Conservation (phyloP, 139 green algal species). For the Closterium sp. region DNA sequence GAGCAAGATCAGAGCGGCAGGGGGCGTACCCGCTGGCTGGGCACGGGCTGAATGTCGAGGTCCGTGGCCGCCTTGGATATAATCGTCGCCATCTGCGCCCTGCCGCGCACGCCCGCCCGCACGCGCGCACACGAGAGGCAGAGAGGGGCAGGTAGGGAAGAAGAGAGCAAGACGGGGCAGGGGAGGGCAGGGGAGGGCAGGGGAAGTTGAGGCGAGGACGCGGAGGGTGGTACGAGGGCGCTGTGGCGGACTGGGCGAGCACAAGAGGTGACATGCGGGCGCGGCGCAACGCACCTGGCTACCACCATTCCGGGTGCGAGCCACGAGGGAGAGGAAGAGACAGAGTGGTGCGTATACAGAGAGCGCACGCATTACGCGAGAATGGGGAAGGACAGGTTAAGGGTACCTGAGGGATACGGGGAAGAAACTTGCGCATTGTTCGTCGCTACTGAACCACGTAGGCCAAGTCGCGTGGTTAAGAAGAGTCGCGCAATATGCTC, state of each 20-base stretch:
- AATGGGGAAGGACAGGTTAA: not conserved
- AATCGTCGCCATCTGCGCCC: constrained; percentile 95
- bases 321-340: not conserved
- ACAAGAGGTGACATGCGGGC: no score
- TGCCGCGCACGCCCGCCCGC: not conserved
- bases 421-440: not conserved
- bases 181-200: not conserved
- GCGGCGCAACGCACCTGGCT: no score
- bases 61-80: constrained; percentile 89
- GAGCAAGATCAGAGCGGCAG: not conserved
- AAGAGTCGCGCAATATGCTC: not conserved
- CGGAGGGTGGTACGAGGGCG: not conserved
- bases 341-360: not conserved
- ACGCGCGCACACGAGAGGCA: not conserved
- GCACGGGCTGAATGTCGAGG: constrained; percentile 82
- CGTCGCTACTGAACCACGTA: not conserved
- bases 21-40: constrained; percentile 70
- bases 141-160: not conserved
- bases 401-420: not conserved
- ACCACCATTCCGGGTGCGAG: no score
- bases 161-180: not conserved
- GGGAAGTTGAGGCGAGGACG: not conserved
- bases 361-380: not conserved
- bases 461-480: no score
- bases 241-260: not conserved